Conservation (phyloP, 148 eudicot genomes). For the Vaccinium macrocarpon region DNA sequence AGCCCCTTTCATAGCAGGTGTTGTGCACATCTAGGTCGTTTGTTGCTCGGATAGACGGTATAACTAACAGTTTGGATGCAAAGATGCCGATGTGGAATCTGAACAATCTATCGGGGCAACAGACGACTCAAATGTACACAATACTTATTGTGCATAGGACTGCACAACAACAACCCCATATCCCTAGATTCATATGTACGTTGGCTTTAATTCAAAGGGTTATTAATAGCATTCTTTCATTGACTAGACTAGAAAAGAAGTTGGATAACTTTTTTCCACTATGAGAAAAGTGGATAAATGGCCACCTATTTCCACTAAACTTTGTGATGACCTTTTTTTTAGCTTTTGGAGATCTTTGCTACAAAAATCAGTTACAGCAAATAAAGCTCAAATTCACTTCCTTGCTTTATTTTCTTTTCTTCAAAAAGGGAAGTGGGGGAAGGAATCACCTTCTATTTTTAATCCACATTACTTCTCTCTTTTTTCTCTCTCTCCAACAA, state of each 20-base stretch:
- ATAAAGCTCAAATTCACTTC: conserved; percentile 11
- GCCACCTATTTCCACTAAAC: not conserved
- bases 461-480: not conserved
- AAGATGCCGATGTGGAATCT: too few relatives aligned
- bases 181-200: not conserved
- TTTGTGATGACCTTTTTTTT: not conserved
- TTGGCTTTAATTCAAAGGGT: not conserved
- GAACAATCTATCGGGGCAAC: too few relatives aligned
- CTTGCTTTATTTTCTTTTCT: not conserved
- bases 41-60: too few relatives aligned
- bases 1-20: too few relatives aligned
- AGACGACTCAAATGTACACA: too few relatives aligned
- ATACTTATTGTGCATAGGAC: too few relatives aligned
- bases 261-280: not conserved
- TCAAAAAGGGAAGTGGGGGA: not conserved
- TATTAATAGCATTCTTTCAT: not conserved
- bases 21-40: too few relatives aligned
- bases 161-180: too few relatives aligned
- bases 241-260: not conserved
- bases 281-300: conserved; percentile 7
- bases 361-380: not conserved
- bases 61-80: too few relatives aligned
- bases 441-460: conserved; percentile 11
- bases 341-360: not conserved
- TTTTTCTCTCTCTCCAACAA: conserved; percentile 1